Percentiles rank a stretch among this genome's conserved stretches.
phyloP scores from a whole-genome alignment of 2,329 filamentous ascomycete species.

The Claviceps sp. region DNA sequence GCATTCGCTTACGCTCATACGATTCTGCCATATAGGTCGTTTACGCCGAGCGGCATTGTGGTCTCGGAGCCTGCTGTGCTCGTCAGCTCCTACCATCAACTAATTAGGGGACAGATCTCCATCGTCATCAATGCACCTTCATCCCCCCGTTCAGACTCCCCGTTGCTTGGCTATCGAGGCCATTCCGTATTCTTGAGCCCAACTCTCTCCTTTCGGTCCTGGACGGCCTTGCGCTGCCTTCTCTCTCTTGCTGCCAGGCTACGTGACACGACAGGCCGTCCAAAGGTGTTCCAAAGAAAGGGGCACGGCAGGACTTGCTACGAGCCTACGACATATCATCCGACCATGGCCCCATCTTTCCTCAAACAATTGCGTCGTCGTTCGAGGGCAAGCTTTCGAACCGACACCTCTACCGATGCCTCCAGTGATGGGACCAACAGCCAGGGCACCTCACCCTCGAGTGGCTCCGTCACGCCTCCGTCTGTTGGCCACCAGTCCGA shows the following conservation, averaged over 20 bases:
- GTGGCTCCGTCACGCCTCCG: constrained; percentile 61
- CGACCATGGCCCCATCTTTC: constrained; percentile 48
- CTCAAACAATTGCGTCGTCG: constrained; percentile 65
- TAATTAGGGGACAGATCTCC: neutral
- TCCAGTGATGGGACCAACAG: constrained; percentile 45
- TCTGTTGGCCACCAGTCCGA: constrained; percentile 56
- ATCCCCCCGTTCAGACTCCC: neutral
- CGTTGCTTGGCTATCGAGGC: neutral
- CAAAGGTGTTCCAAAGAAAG: neutral
- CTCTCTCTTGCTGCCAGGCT: neutral
- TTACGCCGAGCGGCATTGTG: neutral
- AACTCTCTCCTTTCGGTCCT: neutral
- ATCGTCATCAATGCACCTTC: neutral
- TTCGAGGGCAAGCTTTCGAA: constrained; percentile 61
- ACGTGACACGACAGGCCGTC: neutral
- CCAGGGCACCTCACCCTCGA: constrained; percentile 48
- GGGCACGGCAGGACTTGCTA: neutral
- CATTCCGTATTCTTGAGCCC: neutral
- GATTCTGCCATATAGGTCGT: neutral
- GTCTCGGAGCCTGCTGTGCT: neutral
- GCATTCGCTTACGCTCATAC: neutral
- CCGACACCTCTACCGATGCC: constrained; percentile 46
- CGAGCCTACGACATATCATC: constrained; percentile 4
- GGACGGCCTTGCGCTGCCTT: neutral
- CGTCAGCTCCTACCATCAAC: neutral